phyloP scores from a whole-genome alignment of 805 yeast species.

The Candida sonorensis region DNA sequence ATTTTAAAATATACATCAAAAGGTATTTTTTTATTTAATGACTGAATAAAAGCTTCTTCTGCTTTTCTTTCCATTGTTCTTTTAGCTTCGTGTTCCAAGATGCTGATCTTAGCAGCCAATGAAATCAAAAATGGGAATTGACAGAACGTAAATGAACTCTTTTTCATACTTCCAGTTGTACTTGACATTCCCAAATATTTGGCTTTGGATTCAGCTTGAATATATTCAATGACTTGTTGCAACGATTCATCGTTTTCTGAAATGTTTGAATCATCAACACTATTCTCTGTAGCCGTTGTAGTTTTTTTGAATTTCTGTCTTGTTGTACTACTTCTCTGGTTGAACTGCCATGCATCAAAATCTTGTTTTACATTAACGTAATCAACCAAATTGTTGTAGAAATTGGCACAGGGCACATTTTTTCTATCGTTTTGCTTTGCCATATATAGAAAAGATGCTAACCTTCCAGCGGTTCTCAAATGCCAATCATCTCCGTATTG shows the following conservation, averaged over 20 bases:
- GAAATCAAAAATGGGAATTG: constrained; percentile 79
- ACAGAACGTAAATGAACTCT: constrained; percentile 53
- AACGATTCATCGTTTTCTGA: constrained; percentile 17
- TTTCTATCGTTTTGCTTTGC: constrained; percentile 38
- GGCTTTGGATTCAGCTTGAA: constrained; percentile 29
- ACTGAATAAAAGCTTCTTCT: constrained; percentile 78
- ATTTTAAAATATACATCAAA: constrained; percentile 66
- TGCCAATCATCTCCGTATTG: constrained; percentile 83
- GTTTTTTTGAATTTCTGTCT: neutral
- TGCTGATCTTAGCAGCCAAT: constrained; percentile 72
- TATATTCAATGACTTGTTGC: constrained; percentile 39
- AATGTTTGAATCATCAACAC: too few relatives aligned
- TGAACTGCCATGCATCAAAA: constrained; percentile 76
- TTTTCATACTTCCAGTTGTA: constrained; percentile 16
- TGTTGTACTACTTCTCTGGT: constrained; percentile 18
- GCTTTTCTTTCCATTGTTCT: constrained; percentile 80
- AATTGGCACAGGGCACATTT: constrained; percentile 36
- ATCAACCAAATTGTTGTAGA: constrained; percentile 80
- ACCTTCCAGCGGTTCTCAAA: constrained; percentile 55
- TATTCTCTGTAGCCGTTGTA: too few relatives aligned
- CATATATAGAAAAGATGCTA: constrained; percentile 46
- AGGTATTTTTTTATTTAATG: constrained; percentile 55
- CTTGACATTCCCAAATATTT: constrained; percentile 30
- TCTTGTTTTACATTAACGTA: constrained; percentile 70
- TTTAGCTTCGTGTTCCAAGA: constrained; percentile 76